A percentile compares a stretch with the other conserved stretches of the same genome.
These are phyloP conservation scores for Ogataea nakhonphanomensis DNA, from an alignment of 805 yeast genomes.

Conservation along the genomic window DNA sequence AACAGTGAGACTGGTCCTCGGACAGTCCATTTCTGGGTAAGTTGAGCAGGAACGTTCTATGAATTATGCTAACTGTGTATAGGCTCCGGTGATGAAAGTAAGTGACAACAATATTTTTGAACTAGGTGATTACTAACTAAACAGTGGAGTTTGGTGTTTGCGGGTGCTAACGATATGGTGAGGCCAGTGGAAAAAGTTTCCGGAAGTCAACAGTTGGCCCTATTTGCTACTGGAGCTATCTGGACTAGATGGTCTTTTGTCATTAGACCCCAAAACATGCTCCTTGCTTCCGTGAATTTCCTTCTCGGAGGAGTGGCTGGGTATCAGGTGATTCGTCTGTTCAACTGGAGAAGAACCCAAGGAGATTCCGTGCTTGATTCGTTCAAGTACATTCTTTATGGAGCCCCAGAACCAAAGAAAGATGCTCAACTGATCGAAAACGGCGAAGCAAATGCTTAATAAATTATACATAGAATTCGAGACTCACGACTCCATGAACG, in stretches of 20 bases:
- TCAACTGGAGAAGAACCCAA: conserved; percentile 54
- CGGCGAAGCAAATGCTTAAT: conserved; percentile 4
- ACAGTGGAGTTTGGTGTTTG: conserved; percentile 86
- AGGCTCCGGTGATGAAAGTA: conserved; percentile 60
- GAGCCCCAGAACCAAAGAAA: conserved; percentile 26
- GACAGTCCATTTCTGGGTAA: conserved; percentile 96
- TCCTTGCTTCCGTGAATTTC: conserved; percentile 91
- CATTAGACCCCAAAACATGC: conserved; percentile 79
- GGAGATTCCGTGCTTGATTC: conserved; percentile 66
- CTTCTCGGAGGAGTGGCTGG: conserved; percentile 91
- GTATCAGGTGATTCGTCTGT: conserved; percentile 71
- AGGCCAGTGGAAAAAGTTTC: conserved; percentile 92
- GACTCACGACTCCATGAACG: conserved; percentile 13
- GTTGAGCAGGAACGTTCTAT: conserved; percentile 21
- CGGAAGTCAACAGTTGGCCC: conserved; percentile 84
- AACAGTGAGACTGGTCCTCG: conserved; percentile 91
- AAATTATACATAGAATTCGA: neutral
- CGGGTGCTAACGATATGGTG: conserved; percentile 80
- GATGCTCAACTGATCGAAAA: neutral
- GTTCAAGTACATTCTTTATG: conserved; percentile 54
- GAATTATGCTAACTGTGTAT: conserved; percentile 11
- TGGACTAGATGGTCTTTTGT: conserved; percentile 99
- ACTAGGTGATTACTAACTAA: conserved; percentile 3
- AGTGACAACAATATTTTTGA: conserved; percentile 10
- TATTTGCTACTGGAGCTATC: conserved; percentile 86